Percentiles rank a stretch among this genome's conserved stretches.
Evolutionary conservation across 2,329 filamentous ascomycete genomes (phyloP).

Genomic region (Sarocladiaceae sp.): DNA sequence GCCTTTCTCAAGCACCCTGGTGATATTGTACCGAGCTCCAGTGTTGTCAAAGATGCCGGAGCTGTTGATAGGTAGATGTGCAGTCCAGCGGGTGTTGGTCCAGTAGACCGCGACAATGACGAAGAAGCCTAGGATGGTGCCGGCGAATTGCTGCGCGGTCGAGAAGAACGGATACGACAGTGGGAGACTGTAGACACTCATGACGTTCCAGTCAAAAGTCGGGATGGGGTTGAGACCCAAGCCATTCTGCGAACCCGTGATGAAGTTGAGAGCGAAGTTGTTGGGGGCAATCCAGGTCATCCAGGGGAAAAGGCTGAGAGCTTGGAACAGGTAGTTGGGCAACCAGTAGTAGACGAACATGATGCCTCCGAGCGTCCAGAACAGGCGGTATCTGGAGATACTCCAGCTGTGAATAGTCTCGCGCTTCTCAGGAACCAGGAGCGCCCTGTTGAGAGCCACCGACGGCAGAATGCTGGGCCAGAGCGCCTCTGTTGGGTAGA

Average conservation of each 20-base stretch:
- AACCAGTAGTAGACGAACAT: conserved; percentile 54
- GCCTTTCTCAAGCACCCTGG: conserved; percentile 22
- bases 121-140: conserved; percentile 22
- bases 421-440: conserved; percentile 35
- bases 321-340: conserved; percentile 52
- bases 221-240: conserved; percentile 38
- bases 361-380: conserved; percentile 42
- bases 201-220: conserved; percentile 40
- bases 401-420: conserved; percentile 46
- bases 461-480: conserved; percentile 48
- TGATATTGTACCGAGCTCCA: conserved; percentile 31
- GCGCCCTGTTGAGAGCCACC: conserved; percentile 41
- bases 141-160: conserved; percentile 27
- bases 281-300: conserved; percentile 57
- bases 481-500: conserved; percentile 44
- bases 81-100: conserved; percentile 27
- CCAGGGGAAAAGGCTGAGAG: conserved; percentile 53
- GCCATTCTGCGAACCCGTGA: conserved; percentile 31
- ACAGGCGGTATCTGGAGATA: conserved; percentile 51
- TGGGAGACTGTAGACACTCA: conserved; percentile 23
- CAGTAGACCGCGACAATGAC: conserved; percentile 25
- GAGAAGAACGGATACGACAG: conserved; percentile 31
- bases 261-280: conserved; percentile 49
- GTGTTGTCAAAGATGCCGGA: conserved; percentile 34
- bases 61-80: conserved; percentile 34